Evolutionary conservation across 352 stramenopile species (phyloP), one percentile per base, ranked within the genome.

Genomic region (Phytopythium chamaehyphon): DNA sequence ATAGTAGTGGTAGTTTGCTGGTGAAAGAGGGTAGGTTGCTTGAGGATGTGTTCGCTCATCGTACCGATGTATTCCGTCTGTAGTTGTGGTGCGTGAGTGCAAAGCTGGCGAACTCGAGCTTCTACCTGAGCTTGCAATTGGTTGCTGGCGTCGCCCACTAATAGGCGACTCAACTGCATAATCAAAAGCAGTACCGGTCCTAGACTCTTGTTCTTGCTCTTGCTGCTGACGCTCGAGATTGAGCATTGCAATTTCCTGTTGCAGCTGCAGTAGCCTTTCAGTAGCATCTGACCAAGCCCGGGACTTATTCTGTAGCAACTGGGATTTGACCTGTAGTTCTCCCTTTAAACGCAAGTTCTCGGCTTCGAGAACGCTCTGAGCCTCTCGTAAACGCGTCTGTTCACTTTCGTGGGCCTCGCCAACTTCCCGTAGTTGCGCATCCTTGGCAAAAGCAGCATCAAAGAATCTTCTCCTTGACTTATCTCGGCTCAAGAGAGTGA

Each of bases 241-340:
- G 28, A 92, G 64, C 81, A 93, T 90, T 10, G 81, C 81, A 19
- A 93, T 56, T 51, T 92, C 83, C 56, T 93, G 78, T 43, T 93
- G 79, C 24, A 92, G 55, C 54, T 90, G 75, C 4, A 91, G 53
- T 16, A 93, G 63, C 44, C 90, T 76, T 23, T 88, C 73, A 0
- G 79, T 93, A 7, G 83, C 83, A 31, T 58, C 85, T 0, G 83
- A 91, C 83, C 81, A 93, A 10, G 81, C 83, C 38, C 77, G 80
- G 2, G 81, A 90, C 47, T 93, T 93, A 49, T 93, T 93, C 31
- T 84, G 75, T 16, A 93, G 49, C 18, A 93, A 56, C 55, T 90
- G 86, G 9, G 78, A 88, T 58, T 93, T 93, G 44, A 92, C 66
- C 31, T 90, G 68, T 24, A 93, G 50, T 38, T 93, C 83, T 11